Evolutionary conservation across 2,329 filamentous ascomycete genomes (phyloP).

Genomic region (Fusarium sp.): DNA sequence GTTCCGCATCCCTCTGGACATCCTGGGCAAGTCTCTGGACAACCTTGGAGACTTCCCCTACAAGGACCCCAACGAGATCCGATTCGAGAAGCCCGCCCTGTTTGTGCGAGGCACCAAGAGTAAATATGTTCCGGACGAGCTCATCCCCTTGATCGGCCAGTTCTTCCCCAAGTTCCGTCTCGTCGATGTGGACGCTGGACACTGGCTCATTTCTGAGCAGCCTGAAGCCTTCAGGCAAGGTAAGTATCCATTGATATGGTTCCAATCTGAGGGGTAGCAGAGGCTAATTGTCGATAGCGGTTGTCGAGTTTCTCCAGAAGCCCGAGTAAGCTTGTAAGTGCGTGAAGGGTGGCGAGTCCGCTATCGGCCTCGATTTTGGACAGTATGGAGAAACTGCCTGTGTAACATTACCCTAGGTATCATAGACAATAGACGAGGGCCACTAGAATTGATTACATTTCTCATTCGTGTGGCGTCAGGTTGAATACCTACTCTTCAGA

Average conservation of each 20-base stretch:
- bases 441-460: constrained; percentile 10
- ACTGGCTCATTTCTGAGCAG: constrained; percentile 92
- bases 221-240: constrained; percentile 82
- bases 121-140: constrained; percentile 84
- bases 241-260: constrained; percentile 51
- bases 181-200: constrained; percentile 80
- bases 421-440: constrained; percentile 8
- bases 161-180: constrained; percentile 86
- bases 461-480: not conserved
- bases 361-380: constrained; percentile 11
- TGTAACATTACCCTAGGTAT: constrained; percentile 12
- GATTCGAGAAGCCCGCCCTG: constrained; percentile 82
- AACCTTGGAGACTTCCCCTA: constrained; percentile 92
- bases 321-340: constrained; percentile 53
- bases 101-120: constrained; percentile 84
- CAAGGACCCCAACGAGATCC: constrained; percentile 73
- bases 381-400: constrained; percentile 2
- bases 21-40: constrained; percentile 74
- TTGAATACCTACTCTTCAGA: not conserved
- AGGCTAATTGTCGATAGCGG: constrained; percentile 56
- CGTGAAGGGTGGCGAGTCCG: constrained; percentile 15
- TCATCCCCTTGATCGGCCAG: constrained; percentile 79
- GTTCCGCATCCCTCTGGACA: constrained; percentile 84
- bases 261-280: not conserved
- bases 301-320: constrained; percentile 70